A percentile compares a stretch with the other conserved stretches of the same genome.
phyloP scores from a whole-genome alignment of 2,329 filamentous ascomycete species.

The Sporothrix sp. region DNA sequence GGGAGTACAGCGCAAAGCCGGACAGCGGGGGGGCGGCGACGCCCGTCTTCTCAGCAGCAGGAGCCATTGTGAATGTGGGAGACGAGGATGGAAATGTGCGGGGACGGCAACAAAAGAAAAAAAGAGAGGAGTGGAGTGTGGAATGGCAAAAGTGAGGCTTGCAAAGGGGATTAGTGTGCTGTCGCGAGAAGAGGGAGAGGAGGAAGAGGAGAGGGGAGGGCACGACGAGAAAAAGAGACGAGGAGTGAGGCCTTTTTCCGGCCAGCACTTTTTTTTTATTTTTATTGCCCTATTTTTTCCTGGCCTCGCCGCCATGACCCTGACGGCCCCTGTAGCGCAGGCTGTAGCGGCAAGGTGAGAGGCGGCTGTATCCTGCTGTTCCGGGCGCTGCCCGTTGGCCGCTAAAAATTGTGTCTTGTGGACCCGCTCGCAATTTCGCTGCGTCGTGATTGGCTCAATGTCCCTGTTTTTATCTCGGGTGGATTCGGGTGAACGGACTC shows the following conservation, averaged over 20 bases:
- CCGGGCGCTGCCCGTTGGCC: neutral
- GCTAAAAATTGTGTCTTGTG: conserved; percentile 2
- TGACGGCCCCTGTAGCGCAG: too few relatives aligned
- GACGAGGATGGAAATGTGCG: conserved; percentile 14
- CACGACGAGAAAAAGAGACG: neutral
- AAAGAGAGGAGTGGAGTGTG: conserved; percentile 23
- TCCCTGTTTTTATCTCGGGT: conserved; percentile 17
- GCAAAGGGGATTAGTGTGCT: conserved; percentile 2
- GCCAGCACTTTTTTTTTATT: conserved; percentile 2
- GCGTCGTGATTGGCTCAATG: conserved; percentile 1
- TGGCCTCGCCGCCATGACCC: too few relatives aligned
- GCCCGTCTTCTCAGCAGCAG: conserved; percentile 36
- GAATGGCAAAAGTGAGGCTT: neutral
- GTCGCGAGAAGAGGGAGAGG: conserved; percentile 6
- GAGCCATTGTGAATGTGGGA: conserved; percentile 34
- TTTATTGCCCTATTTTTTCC: neutral
- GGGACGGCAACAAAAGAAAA: conserved; percentile 19
- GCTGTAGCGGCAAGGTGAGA: too few relatives aligned
- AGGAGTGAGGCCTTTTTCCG: conserved; percentile 11
- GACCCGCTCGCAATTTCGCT: neutral
- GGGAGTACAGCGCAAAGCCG: conserved; percentile 69
- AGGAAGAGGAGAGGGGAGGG: conserved; percentile 14
- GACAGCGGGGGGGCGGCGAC: conserved; percentile 32
- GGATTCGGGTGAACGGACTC: conserved; percentile 18
- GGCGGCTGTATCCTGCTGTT: too few relatives aligned